Evolutionary conservation across 208 protist species (phyloP).

Genomic region (Leishmania mexicana): DNA sequence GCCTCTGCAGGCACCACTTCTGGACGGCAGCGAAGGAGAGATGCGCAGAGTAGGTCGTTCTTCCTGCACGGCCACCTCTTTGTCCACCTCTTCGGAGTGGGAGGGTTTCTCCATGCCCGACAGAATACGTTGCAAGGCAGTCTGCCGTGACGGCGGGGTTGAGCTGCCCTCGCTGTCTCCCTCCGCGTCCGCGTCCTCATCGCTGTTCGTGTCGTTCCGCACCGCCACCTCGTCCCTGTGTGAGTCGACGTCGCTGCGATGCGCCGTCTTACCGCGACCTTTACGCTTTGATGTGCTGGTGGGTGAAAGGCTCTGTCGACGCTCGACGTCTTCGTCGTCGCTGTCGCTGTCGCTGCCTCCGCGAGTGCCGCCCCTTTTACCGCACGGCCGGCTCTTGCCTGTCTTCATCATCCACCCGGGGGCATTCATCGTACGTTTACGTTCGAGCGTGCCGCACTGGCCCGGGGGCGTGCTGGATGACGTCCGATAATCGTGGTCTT

Average conservation of each 20-base stretch:
- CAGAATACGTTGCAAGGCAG: not conserved
- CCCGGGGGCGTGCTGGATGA: not conserved
- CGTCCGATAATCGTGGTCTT: too few relatives aligned
- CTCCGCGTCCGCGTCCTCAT: not conserved
- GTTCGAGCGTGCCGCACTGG: not conserved
- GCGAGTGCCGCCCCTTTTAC: not conserved
- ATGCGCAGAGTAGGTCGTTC: not conserved
- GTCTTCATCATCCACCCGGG: conserved; percentile 2
- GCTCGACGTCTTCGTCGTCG: not conserved
- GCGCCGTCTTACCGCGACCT: not conserved
- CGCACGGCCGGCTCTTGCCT: not conserved
- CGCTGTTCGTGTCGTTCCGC: not conserved
- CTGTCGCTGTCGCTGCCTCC: not conserved
- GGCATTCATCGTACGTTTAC: conserved; percentile 10
- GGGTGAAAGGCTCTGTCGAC: not conserved
- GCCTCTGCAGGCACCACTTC: not conserved
- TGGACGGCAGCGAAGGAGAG: not conserved
- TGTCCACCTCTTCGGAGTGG: not conserved
- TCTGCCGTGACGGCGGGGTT: not conserved
- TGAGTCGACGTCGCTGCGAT: not conserved
- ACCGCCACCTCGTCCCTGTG: not conserved
- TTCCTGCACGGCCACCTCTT: not conserved
- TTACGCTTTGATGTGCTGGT: not conserved
- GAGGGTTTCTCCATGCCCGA: not conserved
- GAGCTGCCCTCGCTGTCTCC: not conserved